Conservation (phyloP, 192 early-diverging fungal species). For the Entrophospora sp. region DNA sequence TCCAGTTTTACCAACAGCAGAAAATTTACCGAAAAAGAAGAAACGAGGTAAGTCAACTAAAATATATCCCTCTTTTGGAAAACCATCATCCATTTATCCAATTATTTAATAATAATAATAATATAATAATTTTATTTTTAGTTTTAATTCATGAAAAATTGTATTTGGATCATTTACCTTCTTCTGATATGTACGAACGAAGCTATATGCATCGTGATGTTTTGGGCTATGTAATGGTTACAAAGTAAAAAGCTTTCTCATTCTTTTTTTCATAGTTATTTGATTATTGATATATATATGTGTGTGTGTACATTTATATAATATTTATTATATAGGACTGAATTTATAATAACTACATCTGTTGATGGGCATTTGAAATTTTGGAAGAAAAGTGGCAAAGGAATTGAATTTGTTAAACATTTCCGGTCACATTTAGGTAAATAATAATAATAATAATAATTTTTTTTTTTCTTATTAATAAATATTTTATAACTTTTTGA, state of each 20-base stretch:
- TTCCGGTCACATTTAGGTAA: conserved; percentile 80
- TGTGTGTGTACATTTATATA: no score
- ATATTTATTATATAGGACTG: no score
- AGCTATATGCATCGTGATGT: conserved; percentile 95
- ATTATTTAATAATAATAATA: background rate
- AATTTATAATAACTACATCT: conserved; percentile 92
- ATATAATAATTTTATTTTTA: conserved; percentile 1
- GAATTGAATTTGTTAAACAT: conserved; percentile 98
- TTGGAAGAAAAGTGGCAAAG: conserved; percentile 90
- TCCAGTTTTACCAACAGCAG: conserved; percentile 22
- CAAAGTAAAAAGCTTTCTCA: conserved; percentile 39
- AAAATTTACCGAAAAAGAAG: conserved; percentile 26
- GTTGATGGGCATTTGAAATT: conserved; percentile 97
- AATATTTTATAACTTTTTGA: no score
- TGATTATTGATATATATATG: no score
- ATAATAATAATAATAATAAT: no score
- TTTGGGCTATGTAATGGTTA: conserved; percentile 68
- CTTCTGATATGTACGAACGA: conserved; percentile 83
- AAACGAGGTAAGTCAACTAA: conserved; percentile 20
- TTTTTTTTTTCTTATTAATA: no score
- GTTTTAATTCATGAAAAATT: conserved; percentile 61
- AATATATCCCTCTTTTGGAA: background rate
- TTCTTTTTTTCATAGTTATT: no score
- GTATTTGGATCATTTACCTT: conserved; percentile 76
- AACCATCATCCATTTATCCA: background rate